Base-by-base conservation (phyloP, 345 rosid species). In the Eucalyptus decipiens region DNA sequence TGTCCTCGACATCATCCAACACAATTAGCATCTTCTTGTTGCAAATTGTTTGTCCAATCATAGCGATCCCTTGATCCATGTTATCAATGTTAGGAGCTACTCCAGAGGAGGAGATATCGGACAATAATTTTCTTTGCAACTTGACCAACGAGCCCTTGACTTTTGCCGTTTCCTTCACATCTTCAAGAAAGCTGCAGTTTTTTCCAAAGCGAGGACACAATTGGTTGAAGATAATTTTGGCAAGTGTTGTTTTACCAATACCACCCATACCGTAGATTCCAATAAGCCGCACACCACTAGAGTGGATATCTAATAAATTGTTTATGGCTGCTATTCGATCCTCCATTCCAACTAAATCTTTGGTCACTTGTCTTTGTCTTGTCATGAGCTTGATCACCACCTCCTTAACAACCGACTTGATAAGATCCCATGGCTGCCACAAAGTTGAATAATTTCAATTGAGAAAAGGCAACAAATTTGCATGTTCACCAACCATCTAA, bases 81-180 rank as follows among this genome's bases (percentile, higher is more conserved):
- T 12, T 12, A 11, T 3, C 4, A 26, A 28, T 60, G 2, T 60
- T 3, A 1, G 0, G 6, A 26, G 4, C 67, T 4, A 3, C 32
- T 26, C 15, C 2, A 28, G 15, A 5, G 2, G 2, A 2, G 4
- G 30, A 56, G 14, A 56, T 23, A 56, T 60, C 16, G 1, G 16
- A 60, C 67, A 60, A 60, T 28, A 60, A 28, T 11, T 26, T 26
- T 28, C 4, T 5, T 60, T 60, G 67, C 67, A 26, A 3, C 67
- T 26, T 5, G 11, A 56, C 62, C 5, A 56, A 56, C 15, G 50
- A 49, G 30, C 62, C 62, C 30, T 56, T 24, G 51, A 6, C 6
- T 8, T 23, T 56, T 10, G n/a, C 4, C 1, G 2, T 60, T 60
- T 60, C 67, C 32, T 16, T 26, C 7, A 60, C 15, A 2, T 28